Percentiles rank a stretch among this genome's conserved stretches.
These are phyloP conservation scores for Cyberlindnera petersonii DNA, from an alignment of 805 yeast genomes.

Conservation along the genomic window DNA sequence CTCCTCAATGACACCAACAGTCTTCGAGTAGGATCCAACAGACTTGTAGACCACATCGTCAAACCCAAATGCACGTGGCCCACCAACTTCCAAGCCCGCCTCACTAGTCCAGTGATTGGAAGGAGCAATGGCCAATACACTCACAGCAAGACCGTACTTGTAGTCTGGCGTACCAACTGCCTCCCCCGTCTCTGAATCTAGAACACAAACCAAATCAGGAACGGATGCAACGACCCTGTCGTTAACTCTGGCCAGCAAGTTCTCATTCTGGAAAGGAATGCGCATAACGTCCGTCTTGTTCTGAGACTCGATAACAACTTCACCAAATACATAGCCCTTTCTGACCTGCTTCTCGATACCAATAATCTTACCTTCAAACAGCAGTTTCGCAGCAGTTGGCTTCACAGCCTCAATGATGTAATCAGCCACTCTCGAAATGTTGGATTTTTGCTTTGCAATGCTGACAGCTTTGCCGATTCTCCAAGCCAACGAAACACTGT, in stretches of 20 bases:
- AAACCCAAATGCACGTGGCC: constrained; percentile 33
- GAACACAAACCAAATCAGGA: constrained; percentile 43
- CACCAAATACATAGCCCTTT: constrained; percentile 45
- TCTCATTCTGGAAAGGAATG: constrained; percentile 51
- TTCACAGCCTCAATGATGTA: constrained; percentile 37
- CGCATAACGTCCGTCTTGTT: constrained; percentile 20
- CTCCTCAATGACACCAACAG: constrained; percentile 39
- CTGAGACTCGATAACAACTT: constrained; percentile 33
- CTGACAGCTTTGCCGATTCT: constrained; percentile 43
- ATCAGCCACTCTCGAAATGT: constrained; percentile 33
- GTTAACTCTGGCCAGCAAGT: constrained; percentile 34
- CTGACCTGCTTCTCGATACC: constrained; percentile 38
- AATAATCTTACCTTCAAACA: constrained; percentile 42
- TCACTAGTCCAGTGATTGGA: constrained; percentile 35
- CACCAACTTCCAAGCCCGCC: constrained; percentile 38
- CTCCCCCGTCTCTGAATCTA: constrained; percentile 42
- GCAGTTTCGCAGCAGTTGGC: constrained; percentile 27
- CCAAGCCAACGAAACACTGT: constrained; percentile 42
- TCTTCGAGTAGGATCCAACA: constrained; percentile 33
- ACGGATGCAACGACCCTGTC: constrained; percentile 36
- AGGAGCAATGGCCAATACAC: constrained; percentile 34
- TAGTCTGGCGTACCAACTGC: constrained; percentile 50
- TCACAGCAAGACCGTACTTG: constrained; percentile 41
- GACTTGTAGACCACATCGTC: constrained; percentile 36
- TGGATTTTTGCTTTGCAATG: constrained; percentile 35